Evolutionary conservation across 2,329 filamentous ascomycete species (phyloP), one percentile per base, ranked within the genome.

Genomic region (Trichoderma sp.): DNA sequence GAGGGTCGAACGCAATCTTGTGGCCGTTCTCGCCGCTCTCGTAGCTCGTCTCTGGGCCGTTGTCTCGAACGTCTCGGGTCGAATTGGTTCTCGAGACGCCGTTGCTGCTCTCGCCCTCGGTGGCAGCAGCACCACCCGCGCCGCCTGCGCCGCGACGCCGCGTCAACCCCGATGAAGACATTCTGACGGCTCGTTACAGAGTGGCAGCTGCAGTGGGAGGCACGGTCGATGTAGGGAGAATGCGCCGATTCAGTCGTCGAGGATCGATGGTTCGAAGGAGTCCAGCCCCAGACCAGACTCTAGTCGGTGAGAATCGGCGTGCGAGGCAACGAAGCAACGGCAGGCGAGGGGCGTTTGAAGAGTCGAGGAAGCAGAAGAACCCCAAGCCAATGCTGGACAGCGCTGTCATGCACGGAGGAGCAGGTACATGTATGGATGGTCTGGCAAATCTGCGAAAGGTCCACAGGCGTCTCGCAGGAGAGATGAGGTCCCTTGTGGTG

Each of bases 1-100:
- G 88, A 70, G 96, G 96, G 81, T 99, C 96, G 80, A 93, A 99
- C 70, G 94, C 96, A 81, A 99, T 98, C 86, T 96, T 97, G 87
- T 98, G 96, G 74, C 96, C 96, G 83, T 97, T 97, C 82, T 97
- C 95, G 80, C 91, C 87, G 79, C 86, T 94, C 83, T 94, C 92
- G 85, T 97, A 98, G 77, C 92, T 95, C 71, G 96, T 97, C 83
- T 90, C 89, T 76, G 88, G 88, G 72, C 80, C 83, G 77, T 76
- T 83, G 76, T 88, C 87, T 77, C 82, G 82, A 76, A 82, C 79
- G 77, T 86, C 86, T 76, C 79, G 81, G 70, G 85, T 81, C 57
- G 85, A 85, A 76, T 88, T 84, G 84, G 88, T 82, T 76, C 86
- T 83, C 84, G 88, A 85, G 71, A 89, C 76, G 53, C 80, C 80